Conservation (phyloP, 768 basidiomycete genomes). For the Podaxis sp. region DNA sequence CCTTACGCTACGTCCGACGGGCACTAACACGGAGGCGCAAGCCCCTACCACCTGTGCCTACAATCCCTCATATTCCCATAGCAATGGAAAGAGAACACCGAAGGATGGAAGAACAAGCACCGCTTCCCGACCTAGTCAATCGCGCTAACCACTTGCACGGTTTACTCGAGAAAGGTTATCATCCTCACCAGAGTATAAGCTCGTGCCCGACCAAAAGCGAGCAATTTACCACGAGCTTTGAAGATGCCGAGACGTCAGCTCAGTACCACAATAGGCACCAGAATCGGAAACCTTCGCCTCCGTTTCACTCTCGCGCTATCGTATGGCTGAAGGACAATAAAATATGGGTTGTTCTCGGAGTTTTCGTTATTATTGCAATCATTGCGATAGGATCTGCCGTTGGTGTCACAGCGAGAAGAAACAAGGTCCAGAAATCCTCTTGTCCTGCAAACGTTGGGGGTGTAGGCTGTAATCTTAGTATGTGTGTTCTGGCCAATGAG, state of each 20-base stretch:
- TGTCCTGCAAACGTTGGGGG: constrained; percentile 49
- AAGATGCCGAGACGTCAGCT: constrained; percentile 16
- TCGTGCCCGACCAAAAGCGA: constrained; percentile 24
- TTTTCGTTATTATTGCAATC: constrained; percentile 34
- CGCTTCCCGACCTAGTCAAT: constrained; percentile 51
- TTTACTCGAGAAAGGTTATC: constrained; percentile 52
- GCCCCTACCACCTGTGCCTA: constrained; percentile 60
- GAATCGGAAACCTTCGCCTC: background rate
- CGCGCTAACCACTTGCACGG: constrained; percentile 46
- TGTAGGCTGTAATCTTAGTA: constrained; percentile 53
- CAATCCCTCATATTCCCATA: constrained; percentile 44
- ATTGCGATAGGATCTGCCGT: constrained; percentile 43
- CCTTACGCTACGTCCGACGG: constrained; percentile 34
- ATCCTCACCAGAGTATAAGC: constrained; percentile 46
- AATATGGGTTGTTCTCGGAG: constrained; percentile 19
- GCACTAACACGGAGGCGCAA: constrained; percentile 46
- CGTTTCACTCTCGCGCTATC: constrained; percentile 8
- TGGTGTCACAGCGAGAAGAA: constrained; percentile 38
- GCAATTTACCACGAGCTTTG: constrained; percentile 21
- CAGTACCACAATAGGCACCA: background rate
- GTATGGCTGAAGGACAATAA: constrained; percentile 16
- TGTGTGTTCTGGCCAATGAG: constrained; percentile 21
- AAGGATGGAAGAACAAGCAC: constrained; percentile 42
- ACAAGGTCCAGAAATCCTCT: constrained; percentile 19
- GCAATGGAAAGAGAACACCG: constrained; percentile 39